These are phyloP conservation scores for Logfia minima DNA, from an alignment of 129 eudicot species.

Conservation along the genomic window DNA sequence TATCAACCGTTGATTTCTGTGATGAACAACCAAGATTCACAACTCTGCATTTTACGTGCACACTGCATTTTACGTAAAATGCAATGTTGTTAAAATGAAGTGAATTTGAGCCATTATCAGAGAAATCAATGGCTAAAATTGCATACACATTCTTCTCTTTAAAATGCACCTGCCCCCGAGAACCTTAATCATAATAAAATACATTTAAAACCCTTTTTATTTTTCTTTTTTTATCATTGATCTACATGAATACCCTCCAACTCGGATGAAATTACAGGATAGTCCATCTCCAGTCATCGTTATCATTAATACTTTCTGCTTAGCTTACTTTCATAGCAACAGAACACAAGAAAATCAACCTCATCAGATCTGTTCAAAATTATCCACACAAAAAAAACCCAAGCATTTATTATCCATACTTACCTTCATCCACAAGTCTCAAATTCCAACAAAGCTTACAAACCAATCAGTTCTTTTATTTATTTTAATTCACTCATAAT, in stretches of 20 bases:
- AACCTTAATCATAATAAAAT: too few species aligned
- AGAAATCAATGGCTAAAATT: too few species aligned
- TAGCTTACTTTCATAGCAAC: constrained; percentile 31
- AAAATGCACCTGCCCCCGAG: too few species aligned
- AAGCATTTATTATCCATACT: constrained; percentile 16
- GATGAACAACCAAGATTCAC: too few species aligned
- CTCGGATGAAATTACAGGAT: neutral
- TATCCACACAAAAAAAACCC: constrained; percentile 25
- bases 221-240: neutral
- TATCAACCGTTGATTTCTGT: too few species aligned
- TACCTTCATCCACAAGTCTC: constrained; percentile 61
- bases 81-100: too few species aligned
- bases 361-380: constrained; percentile 49
- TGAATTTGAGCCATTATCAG: too few species aligned
- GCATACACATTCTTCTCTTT: too few species aligned
- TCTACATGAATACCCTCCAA: neutral
- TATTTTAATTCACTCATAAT: constrained; percentile 7
- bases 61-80: too few species aligned
- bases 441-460: constrained; percentile 49
- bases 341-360: constrained; percentile 30
- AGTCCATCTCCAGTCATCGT: constrained; percentile 25
- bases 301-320: constrained; percentile 28
- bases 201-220: too few species aligned
- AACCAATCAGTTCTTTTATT: constrained; percentile 45
- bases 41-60: too few species aligned